Conservation (phyloP, 352 stramenopile genomes). For the Pseudoperonospora humuli region DNA sequence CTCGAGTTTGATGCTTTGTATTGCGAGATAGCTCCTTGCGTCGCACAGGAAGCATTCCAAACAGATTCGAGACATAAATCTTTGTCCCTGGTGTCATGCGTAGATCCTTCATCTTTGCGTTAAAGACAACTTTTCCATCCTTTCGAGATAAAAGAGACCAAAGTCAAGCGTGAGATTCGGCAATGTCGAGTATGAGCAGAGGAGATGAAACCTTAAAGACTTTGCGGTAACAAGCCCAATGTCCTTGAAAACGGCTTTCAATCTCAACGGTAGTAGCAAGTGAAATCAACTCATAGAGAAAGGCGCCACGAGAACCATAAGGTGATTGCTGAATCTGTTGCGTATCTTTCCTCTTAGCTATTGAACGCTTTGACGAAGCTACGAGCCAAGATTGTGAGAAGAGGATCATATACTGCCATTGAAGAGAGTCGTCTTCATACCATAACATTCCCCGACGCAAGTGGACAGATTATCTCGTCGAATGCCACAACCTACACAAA, state of each 20-base stretch:
- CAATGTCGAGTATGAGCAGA: not conserved
- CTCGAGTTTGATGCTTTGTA: constrained; percentile 19
- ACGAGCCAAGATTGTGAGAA: not conserved
- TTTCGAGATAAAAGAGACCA: constrained; percentile 13
- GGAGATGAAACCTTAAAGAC: constrained; percentile 39
- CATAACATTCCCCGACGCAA: constrained; percentile 37
- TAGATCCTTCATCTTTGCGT: constrained; percentile 33
- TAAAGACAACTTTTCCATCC: constrained; percentile 50
- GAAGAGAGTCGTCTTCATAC: constrained; percentile 12
- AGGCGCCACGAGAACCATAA: constrained; percentile 47
- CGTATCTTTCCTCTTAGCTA: not conserved
- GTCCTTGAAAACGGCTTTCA: constrained; percentile 42
- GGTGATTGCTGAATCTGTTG: constrained; percentile 1
- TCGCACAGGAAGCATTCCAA: constrained; percentile 52
- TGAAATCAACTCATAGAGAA: constrained; percentile 36
- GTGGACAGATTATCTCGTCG: constrained; percentile 36
- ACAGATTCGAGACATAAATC: constrained; percentile 45
- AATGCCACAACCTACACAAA: constrained; percentile 56
- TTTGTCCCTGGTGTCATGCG: constrained; percentile 38
- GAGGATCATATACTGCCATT: not conserved
- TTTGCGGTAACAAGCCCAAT: constrained; percentile 66
- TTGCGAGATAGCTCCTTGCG: constrained; percentile 35
- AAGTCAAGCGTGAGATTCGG: not conserved
- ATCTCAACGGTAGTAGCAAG: constrained; percentile 48
- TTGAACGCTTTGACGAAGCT: constrained; percentile 34